Evolutionary conservation across 2,329 filamentous ascomycete genomes (phyloP).

Genomic region (Samsoniella hepiali): DNA sequence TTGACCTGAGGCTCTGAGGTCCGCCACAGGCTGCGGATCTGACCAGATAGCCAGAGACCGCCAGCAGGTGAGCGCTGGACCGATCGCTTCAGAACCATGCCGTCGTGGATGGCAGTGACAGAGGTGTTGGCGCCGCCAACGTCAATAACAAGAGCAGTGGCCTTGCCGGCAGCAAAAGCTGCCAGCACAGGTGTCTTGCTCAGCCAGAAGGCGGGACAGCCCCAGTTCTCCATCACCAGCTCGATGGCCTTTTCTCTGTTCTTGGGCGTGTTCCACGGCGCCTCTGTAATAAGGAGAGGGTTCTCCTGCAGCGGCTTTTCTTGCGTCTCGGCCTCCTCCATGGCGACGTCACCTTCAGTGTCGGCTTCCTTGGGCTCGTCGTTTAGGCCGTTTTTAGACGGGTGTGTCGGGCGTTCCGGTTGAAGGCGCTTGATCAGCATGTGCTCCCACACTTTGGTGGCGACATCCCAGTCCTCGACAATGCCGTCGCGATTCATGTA

Average conservation of each 20-base stretch:
- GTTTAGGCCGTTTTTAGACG: conserved; percentile 75
- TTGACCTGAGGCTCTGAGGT: conserved; percentile 66
- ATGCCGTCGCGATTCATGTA: conserved; percentile 86
- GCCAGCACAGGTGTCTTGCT: conserved; percentile 85
- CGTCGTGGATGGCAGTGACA: conserved; percentile 89
- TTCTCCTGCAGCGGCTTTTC: conserved; percentile 86
- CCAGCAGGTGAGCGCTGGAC: conserved; percentile 81
- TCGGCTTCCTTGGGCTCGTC: conserved; percentile 60
- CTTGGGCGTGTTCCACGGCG: conserved; percentile 86
- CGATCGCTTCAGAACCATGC: conserved; percentile 87
- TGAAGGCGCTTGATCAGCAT: conserved; percentile 86
- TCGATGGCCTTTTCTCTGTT: conserved; percentile 91
- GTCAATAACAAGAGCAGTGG: conserved; percentile 88
- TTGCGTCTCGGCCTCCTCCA: conserved; percentile 50
- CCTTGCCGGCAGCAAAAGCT: conserved; percentile 88
- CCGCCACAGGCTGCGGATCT: conserved; percentile 78
- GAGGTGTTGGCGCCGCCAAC: conserved; percentile 85
- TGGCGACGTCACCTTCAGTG: conserved; percentile 57
- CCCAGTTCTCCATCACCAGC: conserved; percentile 96
- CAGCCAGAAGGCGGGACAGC: conserved; percentile 89
- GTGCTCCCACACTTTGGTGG: conserved; percentile 87
- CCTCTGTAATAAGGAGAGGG: conserved; percentile 89
- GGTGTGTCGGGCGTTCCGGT: conserved; percentile 65
- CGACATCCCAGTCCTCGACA: conserved; percentile 95
- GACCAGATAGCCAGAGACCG: conserved; percentile 84